A percentile compares a stretch with the other conserved stretches of the same genome.
Conservation (phyloP, 2,329 filamentous ascomycete genomes). For the Alternaria tenuissima region DNA sequence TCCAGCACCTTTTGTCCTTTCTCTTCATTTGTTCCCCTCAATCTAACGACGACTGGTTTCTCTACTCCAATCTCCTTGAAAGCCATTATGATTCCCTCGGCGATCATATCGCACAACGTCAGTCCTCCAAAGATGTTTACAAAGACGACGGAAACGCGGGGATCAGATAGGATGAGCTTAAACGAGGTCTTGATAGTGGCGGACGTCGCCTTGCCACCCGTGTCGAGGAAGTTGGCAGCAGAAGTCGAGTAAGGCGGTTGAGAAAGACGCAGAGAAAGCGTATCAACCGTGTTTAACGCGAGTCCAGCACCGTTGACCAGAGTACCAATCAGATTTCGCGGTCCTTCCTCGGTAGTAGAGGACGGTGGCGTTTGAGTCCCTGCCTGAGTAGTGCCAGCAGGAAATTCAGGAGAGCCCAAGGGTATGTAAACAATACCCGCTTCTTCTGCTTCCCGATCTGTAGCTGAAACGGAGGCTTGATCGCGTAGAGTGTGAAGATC, state of each 20-base stretch:
- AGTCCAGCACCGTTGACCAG: conserved; percentile 89
- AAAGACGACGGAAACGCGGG: conserved; percentile 74
- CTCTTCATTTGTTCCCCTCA: conserved; percentile 78
- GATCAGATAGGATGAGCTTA: conserved; percentile 74
- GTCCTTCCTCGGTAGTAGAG: conserved; percentile 34
- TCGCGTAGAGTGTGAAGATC: conserved; percentile 68
- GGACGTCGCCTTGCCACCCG: conserved; percentile 84
- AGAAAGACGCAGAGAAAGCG: conserved; percentile 70
- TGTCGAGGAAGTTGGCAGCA: conserved; percentile 84
- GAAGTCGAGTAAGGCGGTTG: conserved; percentile 40
- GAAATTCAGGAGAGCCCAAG: conserved; percentile 44
- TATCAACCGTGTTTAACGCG: conserved; percentile 90
- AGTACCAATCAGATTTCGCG: conserved; percentile 74
- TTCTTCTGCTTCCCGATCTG: conserved; percentile 69
- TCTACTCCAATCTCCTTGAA: conserved; percentile 72
- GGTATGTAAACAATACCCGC: conserved; percentile 83
- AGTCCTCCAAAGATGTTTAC: conserved; percentile 77
- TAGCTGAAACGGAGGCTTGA: conserved; percentile 59
- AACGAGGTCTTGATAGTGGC: conserved; percentile 83
- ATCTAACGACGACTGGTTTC: conserved; percentile 76
- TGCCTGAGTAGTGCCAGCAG: conserved; percentile 1
- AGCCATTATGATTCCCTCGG: conserved; percentile 74
- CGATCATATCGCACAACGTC: conserved; percentile 83
- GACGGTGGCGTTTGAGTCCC: conserved; percentile 15
- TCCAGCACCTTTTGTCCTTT: conserved; percentile 73